These are phyloP conservation scores for Geotrichum fermentans DNA, from an alignment of 1,139 yeast genomes.

Conservation along the genomic window DNA sequence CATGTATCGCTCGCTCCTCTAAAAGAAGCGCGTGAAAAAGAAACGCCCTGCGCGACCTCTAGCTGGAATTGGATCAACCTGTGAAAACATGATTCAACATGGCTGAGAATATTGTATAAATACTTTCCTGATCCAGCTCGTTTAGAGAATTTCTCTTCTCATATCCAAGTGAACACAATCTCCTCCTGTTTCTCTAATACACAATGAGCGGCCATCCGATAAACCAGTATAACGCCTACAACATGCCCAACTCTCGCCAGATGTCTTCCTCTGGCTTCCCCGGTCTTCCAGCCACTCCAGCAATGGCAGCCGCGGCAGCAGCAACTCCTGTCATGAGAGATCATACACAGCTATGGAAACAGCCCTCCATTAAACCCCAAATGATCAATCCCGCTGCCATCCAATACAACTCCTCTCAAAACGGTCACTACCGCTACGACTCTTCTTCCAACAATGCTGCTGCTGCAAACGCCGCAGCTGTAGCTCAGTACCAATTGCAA, in stretches of 20 bases:
- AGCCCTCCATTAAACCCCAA: constrained; percentile 3
- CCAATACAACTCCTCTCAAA: neutral
- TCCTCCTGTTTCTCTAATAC: neutral
- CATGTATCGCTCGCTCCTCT: too few species aligned
- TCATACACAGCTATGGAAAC: constrained; percentile 9
- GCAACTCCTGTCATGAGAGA: constrained; percentile 9
- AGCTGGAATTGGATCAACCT: too few species aligned
- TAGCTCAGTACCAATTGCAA: constrained; percentile 4
- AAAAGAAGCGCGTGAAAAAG: too few species aligned
- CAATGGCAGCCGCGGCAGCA: constrained; percentile 6
- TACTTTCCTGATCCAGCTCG: neutral
- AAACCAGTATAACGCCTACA: constrained; percentile 5
- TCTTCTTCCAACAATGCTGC: neutral
- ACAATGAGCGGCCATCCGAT: constrained; percentile 6
- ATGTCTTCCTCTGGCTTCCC: constrained; percentile 3
- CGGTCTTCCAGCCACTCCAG: neutral
- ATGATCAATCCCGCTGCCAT: constrained; percentile 1
- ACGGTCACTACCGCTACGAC: constrained; percentile 3
- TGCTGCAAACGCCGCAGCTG: constrained; percentile 1
- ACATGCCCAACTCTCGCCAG: constrained; percentile 6
- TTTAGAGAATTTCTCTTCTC: neutral
- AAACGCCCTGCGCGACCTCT: too few species aligned
- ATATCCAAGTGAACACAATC: neutral
- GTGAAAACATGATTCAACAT: too few species aligned
- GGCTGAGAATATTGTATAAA: neutral